Base-by-base conservation (phyloP, 139 green algal species). In the Chara braunii region DNA sequence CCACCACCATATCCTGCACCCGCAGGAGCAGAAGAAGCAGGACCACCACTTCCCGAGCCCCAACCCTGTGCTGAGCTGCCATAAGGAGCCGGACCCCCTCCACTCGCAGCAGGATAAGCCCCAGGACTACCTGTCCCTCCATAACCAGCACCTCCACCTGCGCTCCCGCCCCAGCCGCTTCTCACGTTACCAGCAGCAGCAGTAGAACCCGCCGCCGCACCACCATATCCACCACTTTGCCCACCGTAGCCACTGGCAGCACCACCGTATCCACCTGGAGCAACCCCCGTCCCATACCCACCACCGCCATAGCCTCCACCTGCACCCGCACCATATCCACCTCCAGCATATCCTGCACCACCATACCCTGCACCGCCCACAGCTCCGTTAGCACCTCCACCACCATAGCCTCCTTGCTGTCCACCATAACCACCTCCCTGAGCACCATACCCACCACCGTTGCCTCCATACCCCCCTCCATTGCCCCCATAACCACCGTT, bases 381-480 rank as follows among this genome's bases (percentile, higher is more conserved):
- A 2, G 40, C 32, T 52, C 54, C 54, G 23, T 30, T n/a, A 58
- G 35, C 35, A 58, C 50, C 18, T 3, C 30, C 26, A 24, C 28
- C 54, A 14, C n/a, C 23, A 23, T 18, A 22, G 29, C 23, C 11
- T 18, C 32, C 54, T 23, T 63, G 51, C 29, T 11, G 35, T 22
- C 54, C 54, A 55, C 23, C 54, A 56, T 24, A n/a, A 22, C 54
- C 30, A n/a, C n/a, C 54, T 11, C 5, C 23, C 11, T 4, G 35
- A 11, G n/a, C 30, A n/a, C 28, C 23, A n/a, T n/a, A n/a, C 23
- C 54, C 54, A 56, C 51, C 45, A 24, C 54, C 54, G 32, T 11
- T 18, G 54, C 28, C 26, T 26, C 9, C 9, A 59, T 63, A 63
- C 23, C 54, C 54, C 22, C 51, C 45, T 56, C 54, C 54, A 36